phyloP scores from a whole-genome alignment of 2,329 filamentous ascomycete genomes.

The Diaporthe eres region DNA sequence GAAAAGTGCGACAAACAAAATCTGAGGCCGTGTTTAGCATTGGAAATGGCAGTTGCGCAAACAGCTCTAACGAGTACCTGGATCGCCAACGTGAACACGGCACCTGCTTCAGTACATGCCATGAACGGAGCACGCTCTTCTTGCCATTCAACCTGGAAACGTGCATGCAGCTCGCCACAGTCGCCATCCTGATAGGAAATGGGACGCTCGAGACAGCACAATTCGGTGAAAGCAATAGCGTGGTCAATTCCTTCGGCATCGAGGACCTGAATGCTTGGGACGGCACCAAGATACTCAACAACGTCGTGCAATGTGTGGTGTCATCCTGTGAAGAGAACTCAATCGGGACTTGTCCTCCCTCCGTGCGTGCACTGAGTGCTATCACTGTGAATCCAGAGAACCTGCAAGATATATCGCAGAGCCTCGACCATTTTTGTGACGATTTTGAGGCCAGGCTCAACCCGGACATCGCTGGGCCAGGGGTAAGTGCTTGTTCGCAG shows the following conservation, averaged over 20 bases:
- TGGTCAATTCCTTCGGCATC: not conserved
- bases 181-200: not conserved
- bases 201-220: not conserved
- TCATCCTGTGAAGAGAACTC: not conserved
- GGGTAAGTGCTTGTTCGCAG: not conserved
- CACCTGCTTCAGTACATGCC: not conserved
- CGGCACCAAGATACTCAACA: not conserved
- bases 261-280: not conserved
- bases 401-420: not conserved
- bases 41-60: not conserved
- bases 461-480: not conserved
- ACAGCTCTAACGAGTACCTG: not conserved
- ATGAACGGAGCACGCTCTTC: not conserved
- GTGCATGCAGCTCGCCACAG: not conserved
- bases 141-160: not conserved
- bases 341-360: not conserved
- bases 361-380: not conserved
- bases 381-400: not conserved
- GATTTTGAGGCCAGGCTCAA: not conserved
- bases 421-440: not conserved
- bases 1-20: not conserved
- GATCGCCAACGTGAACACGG: not conserved
- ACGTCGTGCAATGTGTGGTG: not conserved
- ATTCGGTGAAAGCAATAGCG: too few relatives aligned
- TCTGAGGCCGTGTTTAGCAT: too few relatives aligned